Percentiles rank a stretch among this genome's conserved stretches.
phyloP scores from a whole-genome alignment of 2,329 filamentous ascomycete species.

The Penicillium frequentans region DNA sequence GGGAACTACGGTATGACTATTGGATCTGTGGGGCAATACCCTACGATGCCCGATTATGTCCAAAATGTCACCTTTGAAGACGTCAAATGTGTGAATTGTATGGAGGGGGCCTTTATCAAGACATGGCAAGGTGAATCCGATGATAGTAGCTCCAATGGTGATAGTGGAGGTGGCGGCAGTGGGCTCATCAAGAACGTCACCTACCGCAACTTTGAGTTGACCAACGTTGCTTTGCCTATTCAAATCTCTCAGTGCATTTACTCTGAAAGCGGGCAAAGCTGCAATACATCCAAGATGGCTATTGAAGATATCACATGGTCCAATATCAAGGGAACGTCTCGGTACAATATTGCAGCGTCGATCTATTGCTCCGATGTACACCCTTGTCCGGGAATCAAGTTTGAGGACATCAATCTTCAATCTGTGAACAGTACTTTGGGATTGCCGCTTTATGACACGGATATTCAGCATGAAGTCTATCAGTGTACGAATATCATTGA shows the following conservation, averaged over 20 bases:
- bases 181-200: slow-evolving; percentile 23
- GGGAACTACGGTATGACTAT: slow-evolving; percentile 40
- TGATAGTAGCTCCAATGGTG: slow-evolving; percentile 20
- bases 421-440: slow-evolving; percentile 37
- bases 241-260: slow-evolving; percentile 31
- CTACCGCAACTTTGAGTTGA: slow-evolving; percentile 24
- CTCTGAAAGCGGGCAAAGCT: slow-evolving; percentile 24
- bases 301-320: slow-evolving; percentile 52
- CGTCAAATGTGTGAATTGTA: slow-evolving; percentile 19
- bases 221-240: slow-evolving; percentile 24
- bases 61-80: slow-evolving; percentile 42
- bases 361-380: slow-evolving; percentile 47
- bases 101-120: slow-evolving; percentile 26
- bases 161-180: slow-evolving; percentile 24
- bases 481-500: slow-evolving; percentile 46
- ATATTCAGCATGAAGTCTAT: slow-evolving; percentile 36
- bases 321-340: slow-evolving; percentile 52
- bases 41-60: slow-evolving; percentile 36
- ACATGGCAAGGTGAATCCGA: slow-evolving; percentile 24
- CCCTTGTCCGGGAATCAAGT: slow-evolving; percentile 49
- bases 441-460: slow-evolving; percentile 27
- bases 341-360: slow-evolving; percentile 51
- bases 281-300: slow-evolving; percentile 43
- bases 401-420: slow-evolving; percentile 49
- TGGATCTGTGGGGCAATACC: slow-evolving; percentile 42